These are phyloP conservation scores for Pichia cephalocereana DNA, from an alignment of 805 yeast species.

Conservation along the genomic window DNA sequence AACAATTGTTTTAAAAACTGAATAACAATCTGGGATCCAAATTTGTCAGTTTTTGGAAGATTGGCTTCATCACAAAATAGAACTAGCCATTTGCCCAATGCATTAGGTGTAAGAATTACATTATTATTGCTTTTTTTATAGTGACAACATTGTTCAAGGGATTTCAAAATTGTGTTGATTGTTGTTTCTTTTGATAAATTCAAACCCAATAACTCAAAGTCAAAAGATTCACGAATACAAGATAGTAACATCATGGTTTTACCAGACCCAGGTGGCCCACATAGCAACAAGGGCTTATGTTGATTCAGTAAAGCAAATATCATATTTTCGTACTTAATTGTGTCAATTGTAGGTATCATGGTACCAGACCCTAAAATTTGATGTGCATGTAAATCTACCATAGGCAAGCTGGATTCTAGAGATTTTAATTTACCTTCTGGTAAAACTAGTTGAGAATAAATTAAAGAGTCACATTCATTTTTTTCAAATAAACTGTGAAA, in stretches of 20 bases:
- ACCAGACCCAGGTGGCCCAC: conserved; percentile 98
- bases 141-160: conserved; percentile 66
- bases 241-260: conserved; percentile 84
- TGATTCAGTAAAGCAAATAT: conserved; percentile 48
- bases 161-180: conserved; percentile 48
- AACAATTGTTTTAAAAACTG: conserved; percentile 66
- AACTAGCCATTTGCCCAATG: conserved; percentile 61
- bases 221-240: conserved; percentile 49
- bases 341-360: conserved; percentile 74
- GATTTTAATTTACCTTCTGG: conserved; percentile 40
- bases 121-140: conserved; percentile 49
- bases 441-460: conserved; percentile 36
- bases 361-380: conserved; percentile 52
- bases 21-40: conserved; percentile 65
- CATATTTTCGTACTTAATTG: conserved; percentile 54
- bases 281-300: conserved; percentile 55
- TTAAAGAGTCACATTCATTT: conserved; percentile 13
- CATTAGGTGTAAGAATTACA: conserved; percentile 44
- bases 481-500: conserved; percentile 7
- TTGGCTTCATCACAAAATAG: conserved; percentile 90
- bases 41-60: conserved; percentile 61
- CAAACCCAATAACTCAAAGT: conserved; percentile 53
- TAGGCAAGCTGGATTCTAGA: conserved; percentile 33
- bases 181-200: conserved; percentile 80
- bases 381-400: conserved; percentile 43